Evolutionary conservation across 2,329 filamentous ascomycete species (phyloP), one percentile per base, ranked within the genome.

Genomic region (Colletotrichum neosansevieriae): DNA sequence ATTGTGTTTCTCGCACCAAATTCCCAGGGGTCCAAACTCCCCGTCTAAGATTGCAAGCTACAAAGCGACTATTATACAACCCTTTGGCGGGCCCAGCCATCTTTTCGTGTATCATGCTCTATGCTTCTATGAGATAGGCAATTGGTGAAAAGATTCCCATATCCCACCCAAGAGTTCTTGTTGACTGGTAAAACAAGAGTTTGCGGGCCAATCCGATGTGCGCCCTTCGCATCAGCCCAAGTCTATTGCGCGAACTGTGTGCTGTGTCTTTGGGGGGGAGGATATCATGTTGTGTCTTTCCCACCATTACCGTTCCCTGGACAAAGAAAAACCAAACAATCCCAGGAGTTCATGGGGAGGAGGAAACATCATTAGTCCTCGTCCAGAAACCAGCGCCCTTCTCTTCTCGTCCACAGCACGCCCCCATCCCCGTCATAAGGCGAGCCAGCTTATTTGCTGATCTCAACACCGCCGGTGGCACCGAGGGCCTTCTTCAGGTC

Each of bases 381-480:
- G 32, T 64, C 51, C 65, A 49, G 49, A 47, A 63, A 44, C 44
- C 70, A 67, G 60, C 53, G 53, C 58, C 58, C 53, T 21, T 58
- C 36, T 58, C 51, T 32, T 42, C 24, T 66, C 67, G 47, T 58
- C 50, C 45, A 40, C 62, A 40, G 53, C 47, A 17, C 21, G 24
- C 44, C 47, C 38, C 53, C 54, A 11, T 50, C 49, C 53, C 15
- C 12, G 24, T 56, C 34, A n/a, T 63, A 32, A 57, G 29, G 45
- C 45, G 47, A 21, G 42, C 17, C 50, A 70, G 44, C 49, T 80
- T 82, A 82, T 76, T 84, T 84, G 71, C 78, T 79, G 72, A 94
- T 91, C 81, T 94, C 92, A 38, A 94, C 90, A 82, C 92, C 92
- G n/a, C 90, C 91, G 13, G 86, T 88, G 58, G 92, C 93, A 63